Evolutionary conservation across 2,329 filamentous ascomycete species (phyloP).

Genomic region (Myriosclerotinia duriaeana): DNA sequence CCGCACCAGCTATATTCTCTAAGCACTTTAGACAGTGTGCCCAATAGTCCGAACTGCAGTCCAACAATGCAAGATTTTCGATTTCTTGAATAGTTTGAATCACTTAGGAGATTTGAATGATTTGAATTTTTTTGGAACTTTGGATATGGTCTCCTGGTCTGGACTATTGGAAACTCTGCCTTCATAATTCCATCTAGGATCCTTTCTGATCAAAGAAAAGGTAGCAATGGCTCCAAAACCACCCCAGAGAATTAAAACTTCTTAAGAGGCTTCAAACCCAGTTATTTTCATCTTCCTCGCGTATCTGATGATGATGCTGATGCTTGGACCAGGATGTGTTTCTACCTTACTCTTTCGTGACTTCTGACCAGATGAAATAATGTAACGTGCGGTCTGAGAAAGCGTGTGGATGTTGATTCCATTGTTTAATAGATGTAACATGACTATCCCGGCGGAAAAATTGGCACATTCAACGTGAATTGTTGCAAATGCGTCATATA

Average conservation of each 20-base stretch:
- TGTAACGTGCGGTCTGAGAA: background rate
- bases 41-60: too few relatives aligned
- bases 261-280: slow-evolving; percentile 70
- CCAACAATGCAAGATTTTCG: too few relatives aligned
- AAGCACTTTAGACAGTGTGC: too few relatives aligned
- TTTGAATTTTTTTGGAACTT: too few relatives aligned
- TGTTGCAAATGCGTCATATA: slow-evolving; percentile 48
- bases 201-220: too few relatives aligned
- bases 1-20: background rate
- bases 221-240: slow-evolving; percentile 21
- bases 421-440: slow-evolving; percentile 37
- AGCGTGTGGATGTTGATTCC: too few relatives aligned
- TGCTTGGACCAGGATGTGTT: slow-evolving; percentile 59
- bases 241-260: slow-evolving; percentile 25
- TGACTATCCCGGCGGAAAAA: slow-evolving; percentile 51
- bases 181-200: background rate
- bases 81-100: too few relatives aligned
- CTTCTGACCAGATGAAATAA: background rate
- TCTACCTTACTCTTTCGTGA: too few relatives aligned
- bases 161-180: background rate
- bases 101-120: too few relatives aligned
- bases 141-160: too few relatives aligned
- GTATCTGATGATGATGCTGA: slow-evolving; percentile 72
- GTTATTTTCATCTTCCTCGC: slow-evolving; percentile 92
- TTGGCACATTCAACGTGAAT: slow-evolving; percentile 51